Evolutionary conservation across 495 filamentous ascomycete species (phyloP).

Genomic region (Aspergillus baeticus): DNA sequence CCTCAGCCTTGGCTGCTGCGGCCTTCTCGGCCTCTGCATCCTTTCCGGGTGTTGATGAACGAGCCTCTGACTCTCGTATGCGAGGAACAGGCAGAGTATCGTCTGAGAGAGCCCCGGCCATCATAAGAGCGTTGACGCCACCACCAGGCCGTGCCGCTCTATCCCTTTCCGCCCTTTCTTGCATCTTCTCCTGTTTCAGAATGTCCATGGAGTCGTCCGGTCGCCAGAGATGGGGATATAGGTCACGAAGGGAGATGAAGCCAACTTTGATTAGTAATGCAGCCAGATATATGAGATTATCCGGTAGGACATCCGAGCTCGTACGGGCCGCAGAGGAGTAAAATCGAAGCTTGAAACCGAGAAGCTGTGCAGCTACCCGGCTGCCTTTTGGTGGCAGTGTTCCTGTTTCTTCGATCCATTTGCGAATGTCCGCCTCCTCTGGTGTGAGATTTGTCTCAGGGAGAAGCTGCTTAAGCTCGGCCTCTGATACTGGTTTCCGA

Average conservation of each 20-base stretch:
- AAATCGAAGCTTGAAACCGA: conserved; percentile 97
- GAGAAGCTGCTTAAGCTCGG: conserved; percentile 45
- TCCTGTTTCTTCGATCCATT: conserved; percentile 76
- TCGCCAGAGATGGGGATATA: conserved; percentile 92
- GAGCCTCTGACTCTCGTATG: conserved; percentile 41
- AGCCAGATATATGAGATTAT: conserved; percentile 87
- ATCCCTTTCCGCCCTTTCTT: conserved; percentile 80
- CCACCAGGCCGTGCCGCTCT: conserved; percentile 61
- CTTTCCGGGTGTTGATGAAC: conserved; percentile 44
- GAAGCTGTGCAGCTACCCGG: conserved; percentile 83
- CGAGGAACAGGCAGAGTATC: conserved; percentile 63
- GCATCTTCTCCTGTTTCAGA: conserved; percentile 61
- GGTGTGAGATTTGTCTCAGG: conserved; percentile 40
- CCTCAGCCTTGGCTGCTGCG: conserved; percentile 43
- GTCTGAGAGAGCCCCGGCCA: conserved; percentile 83
- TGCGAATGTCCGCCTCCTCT: conserved; percentile 52
- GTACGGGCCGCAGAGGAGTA: conserved; percentile 75
- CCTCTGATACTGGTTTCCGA: conserved; percentile 53
- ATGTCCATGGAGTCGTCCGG: conserved; percentile 76
- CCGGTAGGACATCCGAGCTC: conserved; percentile 69
- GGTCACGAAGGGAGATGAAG: conserved; percentile 90
- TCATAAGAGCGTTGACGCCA: conserved; percentile 80
- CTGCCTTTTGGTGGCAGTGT: conserved; percentile 85
- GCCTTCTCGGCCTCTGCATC: conserved; percentile 53
- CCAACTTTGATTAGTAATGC: conserved; percentile 95